These are phyloP conservation scores for Spergularia marina DNA, from an alignment of 148 eudicot species.

Conservation along the genomic window DNA sequence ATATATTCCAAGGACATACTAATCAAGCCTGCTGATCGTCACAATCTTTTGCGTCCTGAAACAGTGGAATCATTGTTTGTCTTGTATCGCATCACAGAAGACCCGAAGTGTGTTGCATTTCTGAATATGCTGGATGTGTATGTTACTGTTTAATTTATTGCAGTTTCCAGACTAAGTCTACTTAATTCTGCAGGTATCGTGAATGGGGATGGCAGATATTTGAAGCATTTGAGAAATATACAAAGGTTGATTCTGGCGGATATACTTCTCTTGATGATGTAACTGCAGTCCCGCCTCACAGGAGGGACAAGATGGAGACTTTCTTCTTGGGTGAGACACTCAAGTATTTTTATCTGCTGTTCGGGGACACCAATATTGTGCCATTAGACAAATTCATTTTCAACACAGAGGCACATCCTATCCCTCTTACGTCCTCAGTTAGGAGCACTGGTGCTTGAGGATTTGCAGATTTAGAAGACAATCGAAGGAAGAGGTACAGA, in stretches of 20 bases:
- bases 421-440: conserved; percentile 49
- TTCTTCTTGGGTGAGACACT: conserved; percentile 96
- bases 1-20: conserved; percentile 69
- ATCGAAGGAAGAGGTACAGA: background rate
- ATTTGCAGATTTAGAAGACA: background rate
- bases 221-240: conserved; percentile 87
- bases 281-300: conserved; percentile 75
- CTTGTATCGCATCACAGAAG: conserved; percentile 88
- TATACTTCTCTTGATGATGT: conserved; percentile 92
- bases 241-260: conserved; percentile 90
- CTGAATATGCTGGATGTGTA: conserved; percentile 4
- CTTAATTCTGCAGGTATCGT: conserved; percentile 63
- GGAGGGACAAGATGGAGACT: conserved; percentile 97
- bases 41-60: conserved; percentile 97
- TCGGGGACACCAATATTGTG: conserved; percentile 47
- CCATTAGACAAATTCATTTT: conserved; percentile 81
- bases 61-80: conserved; percentile 90
- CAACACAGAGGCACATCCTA: conserved; percentile 95
- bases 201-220: conserved; percentile 99
- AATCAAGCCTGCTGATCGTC: conserved; percentile 80
- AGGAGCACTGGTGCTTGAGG: conserved; percentile 28
- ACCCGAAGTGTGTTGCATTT: conserved; percentile 63
- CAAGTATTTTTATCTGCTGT: conserved; percentile 75
- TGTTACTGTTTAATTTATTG: background rate
- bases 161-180: conserved; percentile 6